Percentiles rank a stretch among this genome's conserved stretches.
Conservation (phyloP, 768 basidiomycete genomes). For the Kwoniella shandongensis region DNA sequence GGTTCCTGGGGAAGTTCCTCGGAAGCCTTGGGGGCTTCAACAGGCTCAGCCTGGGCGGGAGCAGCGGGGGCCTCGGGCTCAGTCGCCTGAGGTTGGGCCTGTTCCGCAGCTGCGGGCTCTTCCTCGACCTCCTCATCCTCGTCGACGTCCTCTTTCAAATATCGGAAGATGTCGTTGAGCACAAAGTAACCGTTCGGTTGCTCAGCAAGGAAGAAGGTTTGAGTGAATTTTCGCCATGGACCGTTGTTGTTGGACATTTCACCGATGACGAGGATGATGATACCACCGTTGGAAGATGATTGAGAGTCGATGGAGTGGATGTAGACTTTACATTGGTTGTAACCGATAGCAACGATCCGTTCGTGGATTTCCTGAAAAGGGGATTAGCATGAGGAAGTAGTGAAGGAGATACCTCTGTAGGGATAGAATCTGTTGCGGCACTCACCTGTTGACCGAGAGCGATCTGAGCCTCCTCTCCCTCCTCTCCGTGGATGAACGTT, state of each 20-base stretch:
- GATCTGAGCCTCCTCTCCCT: slow-evolving; percentile 87
- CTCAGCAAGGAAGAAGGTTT: slow-evolving; percentile 99
- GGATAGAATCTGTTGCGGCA: too few relatives aligned
- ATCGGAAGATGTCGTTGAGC: slow-evolving; percentile 99
- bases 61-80: slow-evolving; percentile 15
- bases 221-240: slow-evolving; percentile 96
- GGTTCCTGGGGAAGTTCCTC: slow-evolving; percentile 18
- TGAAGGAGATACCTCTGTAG: too few relatives aligned
- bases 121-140: slow-evolving; percentile 69
- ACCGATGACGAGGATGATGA: slow-evolving; percentile 98
- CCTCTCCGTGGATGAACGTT: slow-evolving; percentile 94
- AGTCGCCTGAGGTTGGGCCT: slow-evolving; percentile 16
- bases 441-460: slow-evolving; percentile 90
- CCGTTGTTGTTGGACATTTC: slow-evolving; percentile 94
- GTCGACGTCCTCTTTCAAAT: slow-evolving; percentile 90
- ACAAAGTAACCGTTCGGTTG: slow-evolving; percentile 99
- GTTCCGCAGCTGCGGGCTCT: slow-evolving; percentile 46
- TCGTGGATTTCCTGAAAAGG: slow-evolving; percentile 83
- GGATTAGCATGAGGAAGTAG: neutral
- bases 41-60: slow-evolving; percentile 7
- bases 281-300: slow-evolving; percentile 88
- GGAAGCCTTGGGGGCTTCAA: slow-evolving; percentile 17
- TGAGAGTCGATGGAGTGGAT: slow-evolving; percentile 98
- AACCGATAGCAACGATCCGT: slow-evolving; percentile 89
- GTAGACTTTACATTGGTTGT: slow-evolving; percentile 96